Percentiles rank a stretch among this genome's conserved stretches.
Conservation (phyloP, 2,329 filamentous ascomycete genomes). For the Calonectria naviculata region DNA sequence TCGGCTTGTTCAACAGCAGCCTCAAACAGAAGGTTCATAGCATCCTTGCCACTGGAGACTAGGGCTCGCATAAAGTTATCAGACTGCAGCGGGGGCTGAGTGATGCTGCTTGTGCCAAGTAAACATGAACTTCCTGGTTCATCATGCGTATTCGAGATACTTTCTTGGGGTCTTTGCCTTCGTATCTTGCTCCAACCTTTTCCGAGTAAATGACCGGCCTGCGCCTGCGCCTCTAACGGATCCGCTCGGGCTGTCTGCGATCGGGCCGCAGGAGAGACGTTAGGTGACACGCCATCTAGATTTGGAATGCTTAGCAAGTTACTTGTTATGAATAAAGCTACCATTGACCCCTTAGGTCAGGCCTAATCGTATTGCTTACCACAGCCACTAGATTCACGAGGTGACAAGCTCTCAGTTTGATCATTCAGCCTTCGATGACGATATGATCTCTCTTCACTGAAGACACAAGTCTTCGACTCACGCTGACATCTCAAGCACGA, state of each 20-base stretch:
- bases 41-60: constrained; percentile 64
- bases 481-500: constrained; percentile 26
- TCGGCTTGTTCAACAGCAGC: constrained; percentile 41
- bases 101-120: background rate
- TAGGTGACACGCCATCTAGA: background rate
- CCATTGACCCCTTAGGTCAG: background rate
- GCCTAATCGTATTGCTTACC: background rate
- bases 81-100: background rate
- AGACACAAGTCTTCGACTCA: constrained; percentile 23
- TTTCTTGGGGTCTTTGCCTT: background rate
- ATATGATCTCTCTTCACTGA: constrained; percentile 21
- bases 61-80: constrained; percentile 55
- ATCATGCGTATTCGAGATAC: background rate
- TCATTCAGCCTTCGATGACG: background rate
- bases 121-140: background rate
- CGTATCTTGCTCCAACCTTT: background rate
- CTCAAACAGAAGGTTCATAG: constrained; percentile 63
- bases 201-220: background rate
- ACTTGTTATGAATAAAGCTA: background rate
- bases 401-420: background rate
- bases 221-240: background rate
- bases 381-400: background rate
- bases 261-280: background rate
- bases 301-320: background rate
- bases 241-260: background rate